Evolutionary conservation across 805 yeast genomes (phyloP).

Genomic region (Lipomyces orientalis): DNA sequence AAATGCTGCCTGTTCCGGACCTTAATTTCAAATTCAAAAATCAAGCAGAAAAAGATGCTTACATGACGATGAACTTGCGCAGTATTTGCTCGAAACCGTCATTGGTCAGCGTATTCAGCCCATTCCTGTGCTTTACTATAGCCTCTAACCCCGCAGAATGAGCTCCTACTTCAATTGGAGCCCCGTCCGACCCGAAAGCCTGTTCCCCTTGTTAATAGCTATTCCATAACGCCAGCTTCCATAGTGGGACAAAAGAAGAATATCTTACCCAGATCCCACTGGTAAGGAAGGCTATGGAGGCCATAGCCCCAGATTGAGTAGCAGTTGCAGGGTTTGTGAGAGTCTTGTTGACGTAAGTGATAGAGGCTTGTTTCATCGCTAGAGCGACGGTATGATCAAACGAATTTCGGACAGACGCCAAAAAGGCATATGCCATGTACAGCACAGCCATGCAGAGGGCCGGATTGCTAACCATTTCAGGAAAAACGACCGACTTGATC

Average conservation of each 20-base stretch:
- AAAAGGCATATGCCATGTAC: neutral
- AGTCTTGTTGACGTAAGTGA: neutral
- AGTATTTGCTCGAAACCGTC: neutral
- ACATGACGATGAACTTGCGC: neutral
- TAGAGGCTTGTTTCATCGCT: neutral
- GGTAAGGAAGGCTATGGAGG: neutral
- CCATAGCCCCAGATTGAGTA: neutral
- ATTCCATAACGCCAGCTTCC: neutral
- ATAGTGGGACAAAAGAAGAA: neutral
- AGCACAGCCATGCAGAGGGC: neutral
- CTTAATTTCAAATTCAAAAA: neutral
- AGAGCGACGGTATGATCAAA: neutral
- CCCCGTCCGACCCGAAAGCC: conserved; percentile 1
- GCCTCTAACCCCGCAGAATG: conserved; percentile 2
- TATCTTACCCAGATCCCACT: neutral
- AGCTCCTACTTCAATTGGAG: conserved; percentile 1
- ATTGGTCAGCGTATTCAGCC: conserved; percentile 1
- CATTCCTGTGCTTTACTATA: neutral
- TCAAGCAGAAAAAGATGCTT: neutral
- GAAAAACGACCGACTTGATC: neutral
- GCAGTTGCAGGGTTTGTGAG: neutral
- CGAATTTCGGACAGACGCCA: neutral
- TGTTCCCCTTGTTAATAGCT: neutral
- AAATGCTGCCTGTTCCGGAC: neutral
- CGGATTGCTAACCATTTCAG: neutral